Base-by-base conservation (phyloP, 2,329 filamentous ascomycete species). In the Metarhizium robertsii region DNA sequence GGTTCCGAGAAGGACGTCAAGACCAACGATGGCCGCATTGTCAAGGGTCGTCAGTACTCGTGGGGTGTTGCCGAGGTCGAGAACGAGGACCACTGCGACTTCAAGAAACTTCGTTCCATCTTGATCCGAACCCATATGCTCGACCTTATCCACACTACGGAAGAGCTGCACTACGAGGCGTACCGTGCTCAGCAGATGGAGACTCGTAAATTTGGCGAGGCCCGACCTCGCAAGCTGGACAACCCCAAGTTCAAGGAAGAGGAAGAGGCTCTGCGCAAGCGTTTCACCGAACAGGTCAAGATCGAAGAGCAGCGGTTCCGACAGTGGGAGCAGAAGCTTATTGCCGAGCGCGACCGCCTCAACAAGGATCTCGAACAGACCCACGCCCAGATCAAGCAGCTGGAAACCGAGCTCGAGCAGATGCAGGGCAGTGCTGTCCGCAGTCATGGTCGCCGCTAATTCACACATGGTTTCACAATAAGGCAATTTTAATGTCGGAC, bases 241-340 rank as follows among this genome's bases (percentile, higher is more conserved):
- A 99, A 99, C 81, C 94, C 94, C 77, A 99, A 99, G 81, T 99
- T 97, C 84, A 99, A 99, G 85, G 94, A 99, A 74, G 94, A 99
- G 76, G 94, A 99, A 72, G 94, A 99, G 81, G 89, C 90, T 60
- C 85, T 99, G 62, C 87, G 94, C 77, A 99, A 99, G 86, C 86
- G 95, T 66, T 99, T 99, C 78, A 99, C 94, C 65, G 94, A 99
- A 79, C 94, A 99, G 75, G 94, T 99, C 80, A 99, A 99, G 89
- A 89, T 99, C 69, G 95, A 99, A 80, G 94, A 99, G 79, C 91
- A 96, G 79, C 86, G 94, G 63, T 99, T 99, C 86, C 86, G 95
- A 75, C 88, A 95, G 77, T 99, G 94, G 94, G 94, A 99, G 79
- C 94, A 99, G 85, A 97, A 97, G 84, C 89, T 99, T 73, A 99